Evolutionary conservation across 371 early-diverging fungal genomes (phyloP), one percentile per base, ranked within the genome.

Genomic region (Syncephalis fuscata): DNA sequence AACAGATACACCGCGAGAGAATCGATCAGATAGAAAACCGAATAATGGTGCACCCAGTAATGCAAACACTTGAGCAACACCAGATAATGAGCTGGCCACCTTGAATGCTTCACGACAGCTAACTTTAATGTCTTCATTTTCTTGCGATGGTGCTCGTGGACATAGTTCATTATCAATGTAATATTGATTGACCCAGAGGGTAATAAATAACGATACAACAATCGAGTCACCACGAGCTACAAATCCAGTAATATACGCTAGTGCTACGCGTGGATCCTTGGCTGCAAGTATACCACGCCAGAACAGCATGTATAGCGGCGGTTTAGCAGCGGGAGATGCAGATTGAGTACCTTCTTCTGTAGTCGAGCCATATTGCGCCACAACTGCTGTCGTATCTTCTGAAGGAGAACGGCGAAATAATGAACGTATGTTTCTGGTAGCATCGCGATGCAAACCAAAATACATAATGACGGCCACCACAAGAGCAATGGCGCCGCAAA

Each of bases 141-240:
- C 44, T 24, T 48, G 50, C 39, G 48, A n/a, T 11, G 25, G 23
- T 0, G 59, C 57, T 8, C 51, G 59, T 20, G 32, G 45, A 46
- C 85, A 84, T 36, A 56, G 63, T 0, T 76, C 78, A 4, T 44
- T 24, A 11, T 70, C 71, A 48, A 76, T 55, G 49, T 71, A 80
- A 53, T 75, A 67, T 47, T 73, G 63, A 32, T 69, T 65, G 1
- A 82, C 67, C 85, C 85, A 88, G 3, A 82, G 62, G 5, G 77
- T 72, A n/a, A 88, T 55, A 52, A 77, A 86, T 8, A 76, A 62
- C 4, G 85, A 69, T 38, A 88, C 64, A 21, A 80, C 71, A 23
- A 84, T 70, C 20, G 83, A 76, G 55, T 84, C 85, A 0, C 78
- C 83, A 47, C 88, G 74, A 3, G 86, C 52, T 53, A 74, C 73